phyloP scores from a whole-genome alignment of 768 basidiomycete genomes.

The Naganishia randhawae region DNA sequence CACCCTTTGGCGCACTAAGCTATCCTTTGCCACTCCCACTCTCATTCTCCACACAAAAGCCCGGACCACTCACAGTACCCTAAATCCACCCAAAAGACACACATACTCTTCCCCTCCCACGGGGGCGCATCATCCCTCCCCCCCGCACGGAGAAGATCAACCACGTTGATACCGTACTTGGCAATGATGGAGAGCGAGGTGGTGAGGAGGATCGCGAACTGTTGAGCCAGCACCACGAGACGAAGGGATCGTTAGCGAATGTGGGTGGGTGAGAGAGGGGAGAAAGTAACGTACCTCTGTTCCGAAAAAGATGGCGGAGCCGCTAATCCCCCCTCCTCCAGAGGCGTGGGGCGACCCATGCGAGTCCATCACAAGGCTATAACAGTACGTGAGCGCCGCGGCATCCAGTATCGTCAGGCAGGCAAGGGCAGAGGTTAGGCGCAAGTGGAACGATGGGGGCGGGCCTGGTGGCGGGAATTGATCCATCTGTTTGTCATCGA shows the following conservation, averaged over 20 bases:
- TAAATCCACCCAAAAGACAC: slow-evolving; percentile 89
- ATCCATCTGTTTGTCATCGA: slow-evolving; percentile 71
- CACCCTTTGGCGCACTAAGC: too few species aligned
- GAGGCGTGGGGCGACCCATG: too few species aligned
- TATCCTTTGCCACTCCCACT: too few species aligned
- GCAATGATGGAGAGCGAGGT: slow-evolving; percentile 70
- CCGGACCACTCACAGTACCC: slow-evolving; percentile 74
- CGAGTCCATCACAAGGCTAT: not conserved
- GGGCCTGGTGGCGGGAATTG: slow-evolving; percentile 86
- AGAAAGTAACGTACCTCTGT: slow-evolving; percentile 66
- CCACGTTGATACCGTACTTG: slow-evolving; percentile 75
- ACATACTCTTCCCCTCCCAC: slow-evolving; percentile 99
- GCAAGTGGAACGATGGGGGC: slow-evolving; percentile 73
- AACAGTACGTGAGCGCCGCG: slow-evolving; percentile 50
- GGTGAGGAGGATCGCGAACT: slow-evolving; percentile 87
- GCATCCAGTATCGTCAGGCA: slow-evolving; percentile 77
- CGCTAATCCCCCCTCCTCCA: slow-evolving; percentile 60
- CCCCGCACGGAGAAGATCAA: slow-evolving; percentile 78
- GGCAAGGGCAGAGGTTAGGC: slow-evolving; percentile 69
- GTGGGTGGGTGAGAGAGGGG: not conserved
- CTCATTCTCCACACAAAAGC: too few species aligned
- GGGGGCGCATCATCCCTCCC: slow-evolving; percentile 56
- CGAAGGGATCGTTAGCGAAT: not conserved
- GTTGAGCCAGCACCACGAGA: slow-evolving; percentile 2
- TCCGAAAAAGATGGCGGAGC: slow-evolving; percentile 90